Evolutionary conservation across 208 protist species (phyloP).

Genomic region (Leptomonas seymouri): DNA sequence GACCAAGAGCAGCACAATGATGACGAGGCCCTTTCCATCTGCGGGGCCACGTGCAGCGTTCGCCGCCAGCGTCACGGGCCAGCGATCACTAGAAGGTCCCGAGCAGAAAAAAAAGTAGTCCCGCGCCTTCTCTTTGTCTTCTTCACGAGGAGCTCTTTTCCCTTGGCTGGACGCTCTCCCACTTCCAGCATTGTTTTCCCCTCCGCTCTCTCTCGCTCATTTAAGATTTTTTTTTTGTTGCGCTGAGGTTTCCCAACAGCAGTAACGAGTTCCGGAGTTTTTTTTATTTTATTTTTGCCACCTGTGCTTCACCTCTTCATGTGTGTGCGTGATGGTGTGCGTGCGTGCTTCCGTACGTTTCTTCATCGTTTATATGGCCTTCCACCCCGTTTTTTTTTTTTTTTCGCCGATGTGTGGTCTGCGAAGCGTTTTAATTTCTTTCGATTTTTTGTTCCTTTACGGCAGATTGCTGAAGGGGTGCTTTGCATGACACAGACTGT

Average conservation of each 20-base stretch:
- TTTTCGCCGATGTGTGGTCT: not conserved
- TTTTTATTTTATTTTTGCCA: too few species aligned
- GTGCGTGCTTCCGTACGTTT: not conserved
- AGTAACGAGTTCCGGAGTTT: too few species aligned
- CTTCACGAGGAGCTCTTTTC: not conserved
- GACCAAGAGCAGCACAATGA: constrained; percentile 3
- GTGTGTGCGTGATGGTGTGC: too few species aligned
- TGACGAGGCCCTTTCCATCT: constrained; percentile 12
- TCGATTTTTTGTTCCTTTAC: not conserved
- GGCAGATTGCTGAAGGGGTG: too few species aligned
- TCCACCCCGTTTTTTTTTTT: constrained; percentile 4
- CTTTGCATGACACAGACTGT: too few species aligned
- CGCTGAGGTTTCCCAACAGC: too few species aligned
- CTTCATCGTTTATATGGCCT: not conserved
- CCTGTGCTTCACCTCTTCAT: too few species aligned
- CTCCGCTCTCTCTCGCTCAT: too few species aligned
- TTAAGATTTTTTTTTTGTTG: too few species aligned
- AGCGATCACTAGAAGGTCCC: not conserved
- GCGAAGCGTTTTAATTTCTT: not conserved
- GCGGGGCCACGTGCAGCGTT: constrained; percentile 1
- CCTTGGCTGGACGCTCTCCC: not conserved
- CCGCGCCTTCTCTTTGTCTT: not conserved
- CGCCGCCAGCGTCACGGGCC: not conserved
- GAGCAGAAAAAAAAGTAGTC: constrained; percentile 8
- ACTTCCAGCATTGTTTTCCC: not conserved